phyloP scores from a whole-genome alignment of 768 basidiomycete genomes.

The Leccinum barrowsii region DNA sequence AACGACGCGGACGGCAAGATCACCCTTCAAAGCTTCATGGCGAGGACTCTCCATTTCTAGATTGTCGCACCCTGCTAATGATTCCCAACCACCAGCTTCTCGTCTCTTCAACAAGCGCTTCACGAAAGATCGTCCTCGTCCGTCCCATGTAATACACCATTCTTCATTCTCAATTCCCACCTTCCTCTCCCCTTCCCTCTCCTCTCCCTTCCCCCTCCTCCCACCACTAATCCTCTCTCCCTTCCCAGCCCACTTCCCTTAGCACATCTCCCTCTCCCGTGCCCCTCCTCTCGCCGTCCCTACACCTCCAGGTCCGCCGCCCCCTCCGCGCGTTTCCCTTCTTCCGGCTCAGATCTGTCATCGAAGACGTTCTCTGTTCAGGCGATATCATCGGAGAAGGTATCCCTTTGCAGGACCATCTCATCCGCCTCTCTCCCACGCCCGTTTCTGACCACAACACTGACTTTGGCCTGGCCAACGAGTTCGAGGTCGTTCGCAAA shows the following conservation, averaged over 20 bases:
- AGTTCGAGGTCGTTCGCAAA: conserved; percentile 81
- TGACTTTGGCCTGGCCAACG: conserved; percentile 50
- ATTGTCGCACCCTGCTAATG: conserved; percentile 22
- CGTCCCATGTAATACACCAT: conserved; percentile 7
- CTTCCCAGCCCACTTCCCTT: conserved; percentile 35
- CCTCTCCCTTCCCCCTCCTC: conserved; percentile 28
- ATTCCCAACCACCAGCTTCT: conserved; percentile 18
- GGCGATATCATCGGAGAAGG: conserved; percentile 76
- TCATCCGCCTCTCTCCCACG: conserved; percentile 54
- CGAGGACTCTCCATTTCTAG: no score
- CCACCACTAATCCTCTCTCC: conserved; percentile 30
- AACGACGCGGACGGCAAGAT: no score
- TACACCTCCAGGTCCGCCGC: conserved; percentile 35
- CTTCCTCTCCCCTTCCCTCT: conserved; percentile 14
- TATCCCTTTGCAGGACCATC: conserved; percentile 61
- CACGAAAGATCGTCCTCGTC: conserved; percentile 29
- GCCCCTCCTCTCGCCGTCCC: conserved; percentile 34
- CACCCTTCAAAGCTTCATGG: no score
- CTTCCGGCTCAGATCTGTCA: conserved; percentile 27
- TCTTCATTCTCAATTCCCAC: conserved; percentile 12
- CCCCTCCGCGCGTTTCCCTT: conserved; percentile 18
- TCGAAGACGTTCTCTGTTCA: conserved; percentile 56
- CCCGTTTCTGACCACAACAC: conserved; percentile 32
- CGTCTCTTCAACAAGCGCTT: conserved; percentile 35
- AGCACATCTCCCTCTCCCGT: conserved; percentile 29